Evolutionary conservation across 2,329 filamentous ascomycete species (phyloP).

Genomic region (Westerdykella aurantiaca): DNA sequence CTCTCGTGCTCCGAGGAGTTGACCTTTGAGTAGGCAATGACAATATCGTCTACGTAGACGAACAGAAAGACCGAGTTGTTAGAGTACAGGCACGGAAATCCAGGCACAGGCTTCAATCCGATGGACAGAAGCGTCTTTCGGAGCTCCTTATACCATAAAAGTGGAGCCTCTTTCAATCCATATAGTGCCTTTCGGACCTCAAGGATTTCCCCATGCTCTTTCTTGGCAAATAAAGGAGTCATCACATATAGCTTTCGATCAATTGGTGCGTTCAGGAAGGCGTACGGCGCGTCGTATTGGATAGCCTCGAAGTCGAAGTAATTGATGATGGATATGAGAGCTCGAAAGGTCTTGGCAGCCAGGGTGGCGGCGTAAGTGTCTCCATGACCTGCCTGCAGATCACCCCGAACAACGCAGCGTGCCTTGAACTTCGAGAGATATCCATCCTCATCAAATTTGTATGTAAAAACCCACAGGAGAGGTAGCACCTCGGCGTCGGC

Average conservation of each 20-base stretch:
- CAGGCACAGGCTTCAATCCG: constrained; percentile 6
- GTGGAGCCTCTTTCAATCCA: constrained; percentile 14
- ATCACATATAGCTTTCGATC: constrained; percentile 8
- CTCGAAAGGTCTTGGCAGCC: constrained; percentile 11
- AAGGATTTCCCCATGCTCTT: constrained; percentile 1
- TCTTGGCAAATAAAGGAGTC: neutral
- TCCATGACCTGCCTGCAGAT: constrained; percentile 2
- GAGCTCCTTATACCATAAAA: constrained; percentile 11
- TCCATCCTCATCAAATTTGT: constrained; percentile 6
- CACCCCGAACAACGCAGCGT: constrained; percentile 4
- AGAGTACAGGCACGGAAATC: constrained; percentile 6
- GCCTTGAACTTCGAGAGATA: constrained; percentile 5
- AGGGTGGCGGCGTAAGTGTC: too few species aligned
- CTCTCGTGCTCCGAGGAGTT: too few species aligned
- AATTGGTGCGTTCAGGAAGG: constrained; percentile 17
- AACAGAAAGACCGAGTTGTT: constrained; percentile 9
- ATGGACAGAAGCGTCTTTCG: constrained; percentile 9
- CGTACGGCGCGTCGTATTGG: constrained; percentile 17
- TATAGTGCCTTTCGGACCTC: constrained; percentile 9
- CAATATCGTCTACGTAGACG: too few species aligned
- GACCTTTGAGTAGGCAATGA: too few species aligned
- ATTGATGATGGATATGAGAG: constrained; percentile 14
- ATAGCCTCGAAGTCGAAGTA: constrained; percentile 11
- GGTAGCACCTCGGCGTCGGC: constrained; percentile 6
- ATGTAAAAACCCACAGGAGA: constrained; percentile 5